Percentiles rank a stretch among this genome's conserved stretches.
These are phyloP conservation scores for Staphylotrichum longicolle DNA, from an alignment of 495 filamentous ascomycete species.

Conservation along the genomic window DNA sequence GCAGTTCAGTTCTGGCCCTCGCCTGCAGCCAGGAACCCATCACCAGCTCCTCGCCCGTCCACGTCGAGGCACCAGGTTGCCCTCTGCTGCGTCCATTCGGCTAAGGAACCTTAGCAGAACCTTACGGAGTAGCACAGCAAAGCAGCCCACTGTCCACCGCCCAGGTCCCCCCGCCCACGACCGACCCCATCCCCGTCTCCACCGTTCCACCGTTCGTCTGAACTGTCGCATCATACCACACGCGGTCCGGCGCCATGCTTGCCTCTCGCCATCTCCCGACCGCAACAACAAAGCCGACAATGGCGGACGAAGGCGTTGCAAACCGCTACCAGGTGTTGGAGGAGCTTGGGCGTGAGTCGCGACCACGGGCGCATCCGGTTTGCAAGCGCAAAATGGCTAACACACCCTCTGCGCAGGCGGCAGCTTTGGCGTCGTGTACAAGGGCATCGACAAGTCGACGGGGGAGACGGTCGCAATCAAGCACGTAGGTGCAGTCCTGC, in stretches of 20 bases:
- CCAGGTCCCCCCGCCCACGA: not conserved
- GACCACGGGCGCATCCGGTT: not conserved
- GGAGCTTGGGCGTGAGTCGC: conserved; percentile 80
- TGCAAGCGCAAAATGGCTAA: conserved; percentile 20
- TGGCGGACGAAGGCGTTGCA: conserved; percentile 67
- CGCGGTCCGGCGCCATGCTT: not conserved
- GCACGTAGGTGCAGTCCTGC: conserved; percentile 57
- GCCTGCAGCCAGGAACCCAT: conserved; percentile 15
- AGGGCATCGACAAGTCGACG: conserved; percentile 80
- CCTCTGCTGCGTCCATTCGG: not conserved
- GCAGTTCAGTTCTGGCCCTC: not conserved
- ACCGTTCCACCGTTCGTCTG: not conserved
- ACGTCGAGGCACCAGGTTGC: not conserved
- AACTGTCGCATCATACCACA: not conserved
- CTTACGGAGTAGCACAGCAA: no score
- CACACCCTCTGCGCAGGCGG: conserved; percentile 55
- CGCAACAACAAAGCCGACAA: conserved; percentile 26
- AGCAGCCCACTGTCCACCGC: no score
- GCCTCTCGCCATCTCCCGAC: conserved; percentile 9
- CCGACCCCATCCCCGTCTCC: conserved; percentile 2
- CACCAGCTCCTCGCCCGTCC: not conserved
- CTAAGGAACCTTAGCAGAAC: no score
- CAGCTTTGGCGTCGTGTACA: conserved; percentile 96
- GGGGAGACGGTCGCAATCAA: conserved; percentile 92
- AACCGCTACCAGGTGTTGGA: conserved; percentile 85